Conservation (phyloP, 257 asterid species). For the Verbascum thapsus region DNA sequence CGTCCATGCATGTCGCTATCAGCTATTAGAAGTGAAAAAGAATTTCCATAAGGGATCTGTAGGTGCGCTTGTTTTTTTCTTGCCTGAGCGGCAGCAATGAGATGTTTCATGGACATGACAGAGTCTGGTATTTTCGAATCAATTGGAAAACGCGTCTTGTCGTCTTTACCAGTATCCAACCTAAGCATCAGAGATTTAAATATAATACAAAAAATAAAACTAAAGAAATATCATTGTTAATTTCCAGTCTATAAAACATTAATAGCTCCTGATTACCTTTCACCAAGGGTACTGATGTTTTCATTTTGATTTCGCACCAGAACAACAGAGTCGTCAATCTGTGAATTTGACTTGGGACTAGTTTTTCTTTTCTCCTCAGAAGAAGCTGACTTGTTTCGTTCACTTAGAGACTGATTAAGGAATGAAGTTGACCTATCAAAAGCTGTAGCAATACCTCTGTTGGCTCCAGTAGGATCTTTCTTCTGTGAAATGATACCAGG, state of each 20-base stretch:
- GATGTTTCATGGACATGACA: slow-evolving; percentile 68
- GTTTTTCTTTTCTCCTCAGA: slow-evolving; percentile 55
- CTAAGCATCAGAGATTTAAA: slow-evolving; percentile 48
- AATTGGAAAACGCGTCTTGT: slow-evolving; percentile 38
- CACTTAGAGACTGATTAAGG: slow-evolving; percentile 48
- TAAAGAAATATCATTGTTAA: slow-evolving; percentile 24
- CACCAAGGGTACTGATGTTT: slow-evolving; percentile 40
- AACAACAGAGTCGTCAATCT: slow-evolving; percentile 41
- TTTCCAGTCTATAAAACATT: slow-evolving; percentile 14
- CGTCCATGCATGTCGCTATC: slow-evolving; percentile 48
- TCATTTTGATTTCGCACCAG: slow-evolving; percentile 47
- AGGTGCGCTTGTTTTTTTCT: slow-evolving; percentile 69
- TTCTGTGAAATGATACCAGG: slow-evolving; percentile 42
- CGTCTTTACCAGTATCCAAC: slow-evolving; percentile 51
- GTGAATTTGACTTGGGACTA: slow-evolving; percentile 50
- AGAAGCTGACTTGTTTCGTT: slow-evolving; percentile 50
- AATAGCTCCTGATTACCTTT: slow-evolving; percentile 54
- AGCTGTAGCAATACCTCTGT: slow-evolving; percentile 36
- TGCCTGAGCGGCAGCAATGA: slow-evolving; percentile 97
- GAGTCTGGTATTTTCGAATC: slow-evolving; percentile 58
- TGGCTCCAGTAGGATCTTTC: slow-evolving; percentile 46
- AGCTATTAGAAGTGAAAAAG: slow-evolving; percentile 38
- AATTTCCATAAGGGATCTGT: slow-evolving; percentile 49
- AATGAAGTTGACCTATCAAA: slow-evolving; percentile 40
- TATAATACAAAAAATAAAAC: slow-evolving; percentile 38